A percentile compares a stretch with the other conserved stretches of the same genome.
Evolutionary conservation across 1,139 yeast species (phyloP).

Genomic region (Geotrichum fermentans): DNA sequence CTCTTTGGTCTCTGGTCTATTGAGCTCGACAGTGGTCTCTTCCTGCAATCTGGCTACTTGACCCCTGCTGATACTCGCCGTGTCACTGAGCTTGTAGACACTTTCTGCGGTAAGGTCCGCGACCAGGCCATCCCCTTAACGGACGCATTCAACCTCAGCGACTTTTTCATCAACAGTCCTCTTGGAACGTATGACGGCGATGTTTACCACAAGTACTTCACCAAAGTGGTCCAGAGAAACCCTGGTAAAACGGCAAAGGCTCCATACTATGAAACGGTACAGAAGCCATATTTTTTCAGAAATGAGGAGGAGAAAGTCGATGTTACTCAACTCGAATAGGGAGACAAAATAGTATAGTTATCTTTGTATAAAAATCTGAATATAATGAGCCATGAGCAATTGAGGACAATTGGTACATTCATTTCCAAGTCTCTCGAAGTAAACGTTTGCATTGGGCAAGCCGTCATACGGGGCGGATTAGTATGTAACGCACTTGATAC

Average conservation of each 20-base stretch:
- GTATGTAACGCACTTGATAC: too few species aligned
- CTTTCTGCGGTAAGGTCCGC: constrained; percentile 43
- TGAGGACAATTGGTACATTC: too few species aligned
- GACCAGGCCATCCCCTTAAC: constrained; percentile 74
- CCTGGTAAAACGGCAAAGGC: constrained; percentile 34
- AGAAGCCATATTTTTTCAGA: constrained; percentile 40
- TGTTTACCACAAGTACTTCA: constrained; percentile 68
- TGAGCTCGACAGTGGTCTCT: constrained; percentile 71
- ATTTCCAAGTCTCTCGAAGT: too few species aligned
- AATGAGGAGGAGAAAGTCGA: constrained; percentile 27
- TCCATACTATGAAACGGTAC: constrained; percentile 39
- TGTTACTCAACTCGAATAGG: constrained; percentile 6
- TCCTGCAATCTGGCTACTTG: constrained; percentile 61
- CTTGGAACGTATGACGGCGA: constrained; percentile 83
- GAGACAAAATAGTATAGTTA: too few species aligned
- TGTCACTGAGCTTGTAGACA: constrained; percentile 37
- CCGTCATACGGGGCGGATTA: too few species aligned
- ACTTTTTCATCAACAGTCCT: constrained; percentile 78
- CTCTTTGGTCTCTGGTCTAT: constrained; percentile 67
- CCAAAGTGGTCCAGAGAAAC: constrained; percentile 37
- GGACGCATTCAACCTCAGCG: constrained; percentile 85
- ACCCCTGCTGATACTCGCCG: constrained; percentile 36
- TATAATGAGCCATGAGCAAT: too few species aligned
- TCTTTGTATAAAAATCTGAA: too few species aligned
- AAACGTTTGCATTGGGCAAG: too few species aligned